phyloP scores from a whole-genome alignment of 352 stramenopile genomes.

The Pythium brachiatum region DNA sequence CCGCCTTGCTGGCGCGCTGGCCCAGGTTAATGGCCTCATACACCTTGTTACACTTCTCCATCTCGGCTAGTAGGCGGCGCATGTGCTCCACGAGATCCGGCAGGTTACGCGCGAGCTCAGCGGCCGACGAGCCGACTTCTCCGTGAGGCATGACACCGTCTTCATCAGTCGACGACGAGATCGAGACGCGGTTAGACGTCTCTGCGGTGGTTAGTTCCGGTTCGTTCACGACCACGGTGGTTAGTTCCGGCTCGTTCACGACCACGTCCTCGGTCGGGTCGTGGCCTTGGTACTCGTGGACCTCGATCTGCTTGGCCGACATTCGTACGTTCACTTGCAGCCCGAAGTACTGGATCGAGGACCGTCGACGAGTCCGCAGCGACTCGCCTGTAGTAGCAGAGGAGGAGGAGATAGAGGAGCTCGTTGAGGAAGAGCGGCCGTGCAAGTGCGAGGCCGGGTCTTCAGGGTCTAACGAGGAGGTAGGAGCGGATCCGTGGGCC shows the following conservation, averaged over 20 bases:
- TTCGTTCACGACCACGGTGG: slow-evolving; percentile 8
- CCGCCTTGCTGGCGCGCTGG: slow-evolving; percentile 17
- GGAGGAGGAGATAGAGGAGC: slow-evolving; percentile 19
- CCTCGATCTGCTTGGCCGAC: slow-evolving; percentile 24
- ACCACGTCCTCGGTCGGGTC: slow-evolving; percentile 10
- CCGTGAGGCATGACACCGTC: slow-evolving; percentile 23
- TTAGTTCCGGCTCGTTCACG: slow-evolving; percentile 8
- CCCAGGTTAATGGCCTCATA: slow-evolving; percentile 57
- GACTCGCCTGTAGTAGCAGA: slow-evolving; percentile 8
- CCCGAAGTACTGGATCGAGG: slow-evolving; percentile 33
- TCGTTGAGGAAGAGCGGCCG: slow-evolving; percentile 11
- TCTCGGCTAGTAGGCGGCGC: slow-evolving; percentile 53
- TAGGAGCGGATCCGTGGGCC: slow-evolving; percentile 3
- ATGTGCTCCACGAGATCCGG: slow-evolving; percentile 65
- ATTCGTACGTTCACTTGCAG: slow-evolving; percentile 25
- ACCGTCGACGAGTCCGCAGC: slow-evolving; percentile 20
- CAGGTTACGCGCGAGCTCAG: slow-evolving; percentile 59
- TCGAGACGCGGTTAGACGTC: neutral
- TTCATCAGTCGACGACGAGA: slow-evolving; percentile 3
- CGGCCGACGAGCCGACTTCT: slow-evolving; percentile 30
- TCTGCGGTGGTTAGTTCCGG: neutral
- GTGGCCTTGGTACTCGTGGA: slow-evolving; percentile 28
- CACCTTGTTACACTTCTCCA: slow-evolving; percentile 69
- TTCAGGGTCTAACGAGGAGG: neutral
- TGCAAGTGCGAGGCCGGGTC: slow-evolving; percentile 8